Base-by-base conservation (phyloP, 2,329 filamentous ascomycete genomes). In the Drechslerella coelobrocha region DNA sequence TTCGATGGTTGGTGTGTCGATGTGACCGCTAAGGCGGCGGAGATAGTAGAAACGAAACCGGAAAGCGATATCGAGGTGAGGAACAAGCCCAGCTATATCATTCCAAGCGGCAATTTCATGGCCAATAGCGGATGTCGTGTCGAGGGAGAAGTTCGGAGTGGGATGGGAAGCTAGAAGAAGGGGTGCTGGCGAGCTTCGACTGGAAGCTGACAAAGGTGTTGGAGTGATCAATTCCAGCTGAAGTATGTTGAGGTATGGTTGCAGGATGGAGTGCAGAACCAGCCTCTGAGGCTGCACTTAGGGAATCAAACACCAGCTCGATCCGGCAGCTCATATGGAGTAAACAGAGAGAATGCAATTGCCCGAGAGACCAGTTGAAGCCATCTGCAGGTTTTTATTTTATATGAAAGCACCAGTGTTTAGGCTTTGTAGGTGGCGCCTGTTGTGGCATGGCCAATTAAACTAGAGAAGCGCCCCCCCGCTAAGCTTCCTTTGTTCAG, bases 181-280 rank as follows among this genome's bases (percentile, higher is more conserved):
- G 52, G 54, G 61, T 23, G 29, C 26, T 50, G 48, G 39, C 21
- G 54, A 68, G 50, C 54, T 34, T 26, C 43, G 43, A 26, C 23
- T n/a, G 37, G n/a, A 68, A 47, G 45, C 55, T 68, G 51, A 61
- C 63, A n/a, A 61, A 56, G 50, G 63, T 68, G 63, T 68, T 68
- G 63, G 56, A 31, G 21, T n/a, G 29, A 34, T 34, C 29, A 12
- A 34, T 34, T 12, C 27, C 55, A 56, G 50, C 61, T 56, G 61
- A 52, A 57, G 50, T 41, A 27, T 9, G 21, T 7, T 29, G 21
- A 37, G 24, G 34, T 34, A n/a, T 31, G 29, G 57, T 24, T 37
- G 23, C 37, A 21, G 26, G 34, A 34, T 9, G 27, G 26, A 17
- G 39, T 26, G 61, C 61, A 48, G 48, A 34, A 51, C 43, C 23